Percentiles rank a stretch among this genome's conserved stretches.
Conservation (phyloP, 2,329 filamentous ascomycete genomes). For the Corinectria fuckeliana region DNA sequence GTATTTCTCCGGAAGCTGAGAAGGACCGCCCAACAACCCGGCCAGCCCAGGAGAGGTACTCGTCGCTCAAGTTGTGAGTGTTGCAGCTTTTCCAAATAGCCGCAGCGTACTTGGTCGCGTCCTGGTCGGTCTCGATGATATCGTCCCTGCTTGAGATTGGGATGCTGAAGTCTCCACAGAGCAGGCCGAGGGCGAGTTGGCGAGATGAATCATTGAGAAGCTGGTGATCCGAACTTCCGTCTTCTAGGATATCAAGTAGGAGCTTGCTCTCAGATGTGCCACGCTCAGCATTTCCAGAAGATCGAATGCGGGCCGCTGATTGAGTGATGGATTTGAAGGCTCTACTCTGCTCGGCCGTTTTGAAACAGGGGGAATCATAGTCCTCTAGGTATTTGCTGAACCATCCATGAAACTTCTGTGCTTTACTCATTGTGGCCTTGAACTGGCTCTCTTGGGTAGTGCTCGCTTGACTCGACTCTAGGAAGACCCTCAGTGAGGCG, state of each 20-base stretch:
- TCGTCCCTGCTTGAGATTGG: constrained; percentile 59
- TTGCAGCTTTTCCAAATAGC: constrained; percentile 80
- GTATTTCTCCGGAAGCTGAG: constrained; percentile 74
- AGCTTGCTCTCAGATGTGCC: constrained; percentile 80
- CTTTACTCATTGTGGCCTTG: constrained; percentile 75
- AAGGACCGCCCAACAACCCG: constrained; percentile 85
- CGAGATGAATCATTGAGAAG: constrained; percentile 75
- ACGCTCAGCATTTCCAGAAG: constrained; percentile 71
- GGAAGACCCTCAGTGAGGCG: constrained; percentile 77
- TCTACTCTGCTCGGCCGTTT: constrained; percentile 53
- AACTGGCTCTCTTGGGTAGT: constrained; percentile 88
- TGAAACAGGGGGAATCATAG: constrained; percentile 64
- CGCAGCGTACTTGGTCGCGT: constrained; percentile 66
- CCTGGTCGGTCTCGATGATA: constrained; percentile 70
- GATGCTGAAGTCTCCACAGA: constrained; percentile 77
- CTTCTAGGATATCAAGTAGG: constrained; percentile 79
- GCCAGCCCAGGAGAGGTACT: constrained; percentile 85
- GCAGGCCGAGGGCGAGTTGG: constrained; percentile 71
- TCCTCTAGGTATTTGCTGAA: constrained; percentile 71
- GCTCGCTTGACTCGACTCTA: constrained; percentile 76
- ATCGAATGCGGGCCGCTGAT: constrained; percentile 71
- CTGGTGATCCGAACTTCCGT: constrained; percentile 66
- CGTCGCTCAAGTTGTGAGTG: constrained; percentile 65
- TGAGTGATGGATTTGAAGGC: constrained; percentile 72
- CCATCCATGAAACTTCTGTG: constrained; percentile 79